Evolutionary conservation across 164 flowering plant genomes (phyloP).

Genomic region (Saururus chinensis): DNA sequence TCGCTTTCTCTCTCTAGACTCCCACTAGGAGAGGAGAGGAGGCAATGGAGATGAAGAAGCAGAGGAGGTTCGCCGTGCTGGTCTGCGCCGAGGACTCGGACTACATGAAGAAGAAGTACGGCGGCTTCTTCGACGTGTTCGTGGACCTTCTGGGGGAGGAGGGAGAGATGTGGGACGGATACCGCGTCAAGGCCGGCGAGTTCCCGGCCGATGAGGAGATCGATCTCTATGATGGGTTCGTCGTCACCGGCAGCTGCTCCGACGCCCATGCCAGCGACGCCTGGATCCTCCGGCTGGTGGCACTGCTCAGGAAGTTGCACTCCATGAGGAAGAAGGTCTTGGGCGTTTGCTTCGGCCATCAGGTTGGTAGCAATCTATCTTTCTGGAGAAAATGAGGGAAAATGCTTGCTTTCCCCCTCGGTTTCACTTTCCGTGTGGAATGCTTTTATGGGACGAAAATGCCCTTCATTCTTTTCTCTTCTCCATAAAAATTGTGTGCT

Average conservation of each 20-base stretch:
- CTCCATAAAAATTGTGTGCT: no score
- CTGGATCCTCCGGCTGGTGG: slow-evolving; percentile 56
- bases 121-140: slow-evolving; percentile 75
- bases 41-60: slow-evolving; percentile 13
- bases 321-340: slow-evolving; percentile 12
- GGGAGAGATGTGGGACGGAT: slow-evolving; percentile 73
- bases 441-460: not conserved
- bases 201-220: slow-evolving; percentile 59
- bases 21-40: slow-evolving; percentile 5
- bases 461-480: not conserved
- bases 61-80: slow-evolving; percentile 54
- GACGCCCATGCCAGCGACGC: slow-evolving; percentile 74
- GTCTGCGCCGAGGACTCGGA: slow-evolving; percentile 81
- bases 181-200: slow-evolving; percentile 39
- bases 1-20: not conserved
- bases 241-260: slow-evolving; percentile 73
- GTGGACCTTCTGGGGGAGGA: slow-evolving; percentile 53
- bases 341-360: slow-evolving; percentile 26
- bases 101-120: slow-evolving; percentile 62
- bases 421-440: not conserved
- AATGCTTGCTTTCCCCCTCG: not conserved
- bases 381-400: not conserved
- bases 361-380: slow-evolving; percentile 7
- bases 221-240: slow-evolving; percentile 54
- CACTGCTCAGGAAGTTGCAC: slow-evolving; percentile 39